Base-by-base conservation (phyloP, 83 land plant species). In the Picea mariana region DNA sequence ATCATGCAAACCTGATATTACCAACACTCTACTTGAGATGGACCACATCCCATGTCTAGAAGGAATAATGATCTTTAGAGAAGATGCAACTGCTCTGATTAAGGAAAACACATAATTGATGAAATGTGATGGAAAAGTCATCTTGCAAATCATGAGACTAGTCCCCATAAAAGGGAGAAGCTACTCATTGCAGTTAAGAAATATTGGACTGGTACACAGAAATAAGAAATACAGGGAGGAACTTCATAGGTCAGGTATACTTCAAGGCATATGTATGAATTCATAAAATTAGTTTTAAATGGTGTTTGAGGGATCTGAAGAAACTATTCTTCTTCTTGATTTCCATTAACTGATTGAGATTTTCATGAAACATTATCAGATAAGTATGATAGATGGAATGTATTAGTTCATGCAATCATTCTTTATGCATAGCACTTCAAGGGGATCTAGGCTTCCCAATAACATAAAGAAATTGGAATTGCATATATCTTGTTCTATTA, bases 21-120 rank as follows among this genome's bases (percentile, higher is more conserved):
- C 86, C 23, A 88, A 90, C 67, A 84, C 88, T 31, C 71, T 90
- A 21, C 67, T 90, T 76, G 92, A 90, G 86, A 90, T 90, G 91
- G 92, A 90, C 47, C 77, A 90, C 59, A 90, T 90, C 44, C 72
- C 88, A 47, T 66, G 92, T 76, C 92, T 90, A 47, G 85, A 88
- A 52, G 92, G 92, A 4, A 69, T 84, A 18, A 88, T 90, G 62
- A 77, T 90, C 12, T 55, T 90, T 2, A 82, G 92, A 55, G 90
- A 86, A 44, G 87, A 88, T 40, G 82, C 82, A 9, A 85, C 86
- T 42, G 20, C 82, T 15, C 24, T 90, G 58, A 85, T 83, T 63
- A 86, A 65, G 75, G 86, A 18, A 76, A 84, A 62, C 76, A 66
- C 9, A 86, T 84, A 17, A 52, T 82, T 9, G 68, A 78, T 21